Evolutionary conservation across 2,329 filamentous ascomycete species (phyloP), one percentile per base, ranked within the genome.

Genomic region (Trichophyton verrucosum): DNA sequence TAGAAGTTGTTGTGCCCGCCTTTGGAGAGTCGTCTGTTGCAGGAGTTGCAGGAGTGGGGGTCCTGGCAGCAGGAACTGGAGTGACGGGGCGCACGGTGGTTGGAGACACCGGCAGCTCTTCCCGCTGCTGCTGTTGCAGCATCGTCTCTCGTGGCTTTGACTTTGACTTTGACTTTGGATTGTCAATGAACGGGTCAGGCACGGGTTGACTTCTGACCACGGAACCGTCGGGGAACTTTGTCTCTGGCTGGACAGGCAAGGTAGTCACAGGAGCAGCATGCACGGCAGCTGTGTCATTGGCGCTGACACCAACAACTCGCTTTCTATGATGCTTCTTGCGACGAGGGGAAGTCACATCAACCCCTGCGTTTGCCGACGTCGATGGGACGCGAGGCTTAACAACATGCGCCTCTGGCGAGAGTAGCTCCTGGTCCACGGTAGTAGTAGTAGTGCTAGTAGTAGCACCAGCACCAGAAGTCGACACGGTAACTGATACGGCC

Each of bases 301-400:
- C n/a, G 33, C 33, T 79, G 57, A 83, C 73, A 65, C 85, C 82
- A 11, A 84, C 78, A 40, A 85, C 82, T 63, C 81, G 76, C 64
- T 81, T 76, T 61, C 81, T 79, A 15, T 80, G 75, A n/a, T 70
- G 74, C 69, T 81, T 84, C 69, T 71, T 76, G 27, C 72, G 75
- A 62, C 75, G 73, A 60, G 67, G 70, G 36, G 74, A 72, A 9
- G 70, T 65, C 20, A 58, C 11, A 11, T 47, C 27, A 30, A 2
- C 27, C 5, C 27, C 57, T 17, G 24, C 38, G 27, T 7, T 30
- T 15, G 57, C 40, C 13, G 40, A 9, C 33, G 11, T 4, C 9
- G 33, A 38, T 3, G 33, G 44, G 2, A 6, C 59, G 6, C 17
- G 49, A 15, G 57, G 15, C 13, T 59, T 59, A 40, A 59, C 44